Evolutionary conservation across 331 rosid genomes (phyloP), one percentile per base, ranked within the genome.

Genomic region (Rosa hybrid): DNA sequence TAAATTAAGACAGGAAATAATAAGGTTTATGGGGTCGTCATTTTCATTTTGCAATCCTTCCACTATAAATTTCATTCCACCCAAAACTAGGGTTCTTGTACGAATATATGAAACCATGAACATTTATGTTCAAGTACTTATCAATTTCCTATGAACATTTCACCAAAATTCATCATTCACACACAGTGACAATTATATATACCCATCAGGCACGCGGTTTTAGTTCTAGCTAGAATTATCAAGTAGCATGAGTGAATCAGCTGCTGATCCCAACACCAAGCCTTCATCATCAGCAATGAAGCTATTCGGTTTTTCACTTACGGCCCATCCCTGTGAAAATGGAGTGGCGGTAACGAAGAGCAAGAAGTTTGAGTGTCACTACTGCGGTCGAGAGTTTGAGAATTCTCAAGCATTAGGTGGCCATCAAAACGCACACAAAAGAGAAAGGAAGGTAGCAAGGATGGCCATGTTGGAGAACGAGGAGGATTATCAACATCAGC

Each of bases 331-430:
- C 72, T 11, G 18, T 74, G 54, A 57, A 60, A 38, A 74, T 27
- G 50, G 17, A 14, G 51, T 1, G 12, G 38, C 12, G 20, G 44
- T 49, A 1, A 17, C 63, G 50, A 23, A 42, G 54, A 83, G 64
- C 12, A 72, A 44, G 68, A 76, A 34, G 57, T 85, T 78, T 63
- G 82, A 69, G 78, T 85, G 88, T 71, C 78, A 50, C 27, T 81
- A 78, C 11, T 85, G 88, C 65, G 45, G 54, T 74, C 81, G 84
- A 8, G 77, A 77, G 72, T 85, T 74, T 50, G 75, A 72, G 4
- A 81, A 17, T 68, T 81, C 85, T 44, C 88, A 85, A 54, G 88
- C 85, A 17, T 82, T 85, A 44, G 88, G 88, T 0, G 88, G 88
- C 12, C 88, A 85, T 62, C 88, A 85, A 69, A 85, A 85, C 51